phyloP scores from a whole-genome alignment of 495 filamentous ascomycete genomes.

The Penicillium alfredii region DNA sequence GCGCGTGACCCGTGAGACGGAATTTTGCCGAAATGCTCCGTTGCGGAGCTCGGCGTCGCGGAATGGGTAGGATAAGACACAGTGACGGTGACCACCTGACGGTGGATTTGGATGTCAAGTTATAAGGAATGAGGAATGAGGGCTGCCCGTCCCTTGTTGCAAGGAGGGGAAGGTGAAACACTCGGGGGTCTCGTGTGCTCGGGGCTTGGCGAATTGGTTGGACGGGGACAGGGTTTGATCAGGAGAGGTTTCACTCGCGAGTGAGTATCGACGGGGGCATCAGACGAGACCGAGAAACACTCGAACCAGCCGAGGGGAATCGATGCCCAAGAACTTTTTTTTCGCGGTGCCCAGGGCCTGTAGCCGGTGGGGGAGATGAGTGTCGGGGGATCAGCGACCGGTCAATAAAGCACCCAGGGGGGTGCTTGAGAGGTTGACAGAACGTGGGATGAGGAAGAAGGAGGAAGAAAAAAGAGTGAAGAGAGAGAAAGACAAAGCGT shows the following conservation, averaged over 20 bases:
- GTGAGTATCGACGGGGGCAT: slow-evolving; percentile 5
- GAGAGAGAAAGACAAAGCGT: slow-evolving; percentile 1
- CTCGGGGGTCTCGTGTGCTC: slow-evolving; percentile 15
- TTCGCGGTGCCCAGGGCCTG: not conserved
- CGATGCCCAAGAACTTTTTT: not conserved
- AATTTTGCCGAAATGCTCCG: slow-evolving; percentile 52
- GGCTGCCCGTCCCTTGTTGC: too few species aligned
- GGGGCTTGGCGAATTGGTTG: slow-evolving; percentile 18
- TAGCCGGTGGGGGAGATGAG: not conserved
- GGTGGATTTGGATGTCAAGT: slow-evolving; percentile 18
- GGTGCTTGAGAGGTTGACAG: too few species aligned
- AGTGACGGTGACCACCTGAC: slow-evolving; percentile 34
- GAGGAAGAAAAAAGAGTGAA: slow-evolving; percentile 1
- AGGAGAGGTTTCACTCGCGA: slow-evolving; percentile 3
- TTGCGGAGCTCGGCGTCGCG: slow-evolving; percentile 35
- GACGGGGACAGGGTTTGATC: slow-evolving; percentile 1
- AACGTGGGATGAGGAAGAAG: slow-evolving; percentile 1
- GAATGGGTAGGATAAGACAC: slow-evolving; percentile 30
- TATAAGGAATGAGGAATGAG: slow-evolving; percentile 10
- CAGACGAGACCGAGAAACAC: slow-evolving; percentile 1
- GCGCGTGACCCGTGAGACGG: slow-evolving; percentile 54
- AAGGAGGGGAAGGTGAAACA: slow-evolving; percentile 12
- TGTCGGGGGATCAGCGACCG: slow-evolving; percentile 5
- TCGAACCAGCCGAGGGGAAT: slow-evolving; percentile 12
- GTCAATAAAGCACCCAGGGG: slow-evolving; percentile 1